Evolutionary conservation across 768 basidiomycete species (phyloP).

Genomic region (Macrolepiota dolichaula): DNA sequence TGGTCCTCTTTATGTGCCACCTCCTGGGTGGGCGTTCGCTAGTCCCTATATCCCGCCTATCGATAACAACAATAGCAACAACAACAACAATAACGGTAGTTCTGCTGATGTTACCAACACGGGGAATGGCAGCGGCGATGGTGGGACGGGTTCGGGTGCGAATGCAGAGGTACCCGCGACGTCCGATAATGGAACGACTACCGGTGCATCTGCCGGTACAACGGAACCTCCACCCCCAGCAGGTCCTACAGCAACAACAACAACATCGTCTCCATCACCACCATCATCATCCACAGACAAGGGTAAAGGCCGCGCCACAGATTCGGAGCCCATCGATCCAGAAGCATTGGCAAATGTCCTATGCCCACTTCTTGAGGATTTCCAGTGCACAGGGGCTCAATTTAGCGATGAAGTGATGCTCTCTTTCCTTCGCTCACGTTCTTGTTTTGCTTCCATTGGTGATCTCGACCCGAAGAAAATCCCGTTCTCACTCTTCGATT

Average conservation of each 20-base stretch:
- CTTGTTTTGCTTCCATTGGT: not conserved
- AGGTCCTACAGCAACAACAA: too few relatives aligned
- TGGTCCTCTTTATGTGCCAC: not conserved
- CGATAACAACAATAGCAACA: not conserved
- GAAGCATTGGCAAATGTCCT: not conserved
- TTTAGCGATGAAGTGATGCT: slow-evolving; percentile 6
- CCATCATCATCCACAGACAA: not conserved
- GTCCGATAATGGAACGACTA: not conserved
- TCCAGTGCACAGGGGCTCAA: slow-evolving; percentile 7
- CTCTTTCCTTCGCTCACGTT: slow-evolving; percentile 7
- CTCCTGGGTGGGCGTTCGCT: not conserved
- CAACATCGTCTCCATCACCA: not conserved
- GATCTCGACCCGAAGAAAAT: not conserved
- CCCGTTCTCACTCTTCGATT: not conserved
- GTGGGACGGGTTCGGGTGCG: not conserved
- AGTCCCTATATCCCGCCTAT: too few relatives aligned
- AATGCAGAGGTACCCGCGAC: not conserved
- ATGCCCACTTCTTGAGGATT: slow-evolving; percentile 7
- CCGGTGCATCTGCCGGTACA: not conserved
- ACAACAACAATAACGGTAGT: not conserved
- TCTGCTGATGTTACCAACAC: not conserved
- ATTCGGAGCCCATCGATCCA: not conserved
- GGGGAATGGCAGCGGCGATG: not conserved
- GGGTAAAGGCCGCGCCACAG: slow-evolving; percentile 1
- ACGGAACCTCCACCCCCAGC: not conserved